Evolutionary conservation across 2,329 filamentous ascomycete genomes (phyloP).

Genomic region (Teratosphaeria pseudoeucalypti): DNA sequence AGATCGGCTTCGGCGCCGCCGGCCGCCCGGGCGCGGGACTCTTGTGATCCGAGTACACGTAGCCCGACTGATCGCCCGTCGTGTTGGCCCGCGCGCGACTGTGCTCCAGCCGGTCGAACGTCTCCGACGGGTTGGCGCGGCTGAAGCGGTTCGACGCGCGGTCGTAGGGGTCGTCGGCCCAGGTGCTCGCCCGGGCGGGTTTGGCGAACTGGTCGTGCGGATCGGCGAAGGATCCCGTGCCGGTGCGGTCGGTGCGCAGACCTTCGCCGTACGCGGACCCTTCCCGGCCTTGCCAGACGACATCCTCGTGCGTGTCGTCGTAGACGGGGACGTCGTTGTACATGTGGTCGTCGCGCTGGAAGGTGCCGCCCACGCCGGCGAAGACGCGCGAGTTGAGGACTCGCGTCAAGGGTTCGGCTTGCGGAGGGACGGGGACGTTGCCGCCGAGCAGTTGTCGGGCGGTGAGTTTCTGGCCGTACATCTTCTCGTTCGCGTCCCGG

Average conservation of each 20-base stretch:
- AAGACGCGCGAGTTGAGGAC: constrained; percentile 81
- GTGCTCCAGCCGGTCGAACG: constrained; percentile 36
- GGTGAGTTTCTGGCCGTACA: constrained; percentile 76
- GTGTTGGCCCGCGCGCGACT: constrained; percentile 4
- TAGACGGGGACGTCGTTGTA: constrained; percentile 94
- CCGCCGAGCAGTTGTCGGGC: constrained; percentile 75
- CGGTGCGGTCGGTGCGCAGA: constrained; percentile 40
- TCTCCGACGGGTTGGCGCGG: constrained; percentile 40
- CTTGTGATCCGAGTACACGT: constrained; percentile 44
- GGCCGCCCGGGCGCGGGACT: constrained; percentile 60
- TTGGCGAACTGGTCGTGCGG: constrained; percentile 42
- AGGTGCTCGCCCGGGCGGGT: constrained; percentile 56
- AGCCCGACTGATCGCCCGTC: constrained; percentile 36
- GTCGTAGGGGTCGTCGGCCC: constrained; percentile 69
- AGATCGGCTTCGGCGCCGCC: constrained; percentile 41
- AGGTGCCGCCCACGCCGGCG: constrained; percentile 48
- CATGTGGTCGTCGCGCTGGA: constrained; percentile 51
- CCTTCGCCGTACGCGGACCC: constrained; percentile 64
- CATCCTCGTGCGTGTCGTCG: constrained; percentile 69
- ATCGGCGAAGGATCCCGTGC: constrained; percentile 21
- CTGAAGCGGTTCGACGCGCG: constrained; percentile 38
- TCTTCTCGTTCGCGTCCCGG: constrained; percentile 91
- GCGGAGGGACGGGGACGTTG: constrained; percentile 63
- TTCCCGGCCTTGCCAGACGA: constrained; percentile 69
- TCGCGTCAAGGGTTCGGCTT: constrained; percentile 72